Base-by-base conservation (phyloP, 495 filamentous ascomycete species). In the Aspergillus cristatus region DNA sequence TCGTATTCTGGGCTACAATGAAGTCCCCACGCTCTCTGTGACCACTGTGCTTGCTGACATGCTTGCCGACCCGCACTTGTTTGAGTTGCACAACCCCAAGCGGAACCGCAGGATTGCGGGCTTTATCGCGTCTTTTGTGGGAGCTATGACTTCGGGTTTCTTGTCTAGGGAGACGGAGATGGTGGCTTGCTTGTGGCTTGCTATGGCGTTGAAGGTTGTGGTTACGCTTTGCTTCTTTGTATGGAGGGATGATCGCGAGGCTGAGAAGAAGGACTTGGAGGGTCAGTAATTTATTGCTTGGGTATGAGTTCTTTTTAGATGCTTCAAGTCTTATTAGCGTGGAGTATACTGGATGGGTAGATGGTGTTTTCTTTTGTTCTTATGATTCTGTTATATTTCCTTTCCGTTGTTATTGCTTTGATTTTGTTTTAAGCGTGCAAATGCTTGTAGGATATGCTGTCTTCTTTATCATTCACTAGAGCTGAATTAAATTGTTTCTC, bases 21-120 rank as follows among this genome's bases (percentile, higher is more conserved):
- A 86, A 56, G 71, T 86, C 17, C 82, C 82, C 1, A 82, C 79
- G 0, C 78, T 78, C 10, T 81, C 86, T 2, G 56, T 84, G 37
- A 86, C 82, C 0, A 77, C 68, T 18, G 57, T 83, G 28, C 67
- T 84, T 26, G 79, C 75, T 45, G 81, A 84, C 43, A 46, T 85
- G 1, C 43, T 66, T 3, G 46, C 59, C 2, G 62, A 66, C 36
- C 46, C 53, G 12, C 53, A 58, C 1, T 34, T 65, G 5, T 55
- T 37, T 40, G 1, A 38, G 40, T 34, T 43, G 13, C 48, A 31
- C 1, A 64, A 64, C 25, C 46, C 47, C 0, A 58, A 53, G 32
- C 48, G 60, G 4, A 63, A 67, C 30, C 48, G 60, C 6, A 42
- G 63, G 4, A 39, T 57, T 7, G 63, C 45, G 0, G 52, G 53